Evolutionary conservation across 371 early-diverging fungal genomes (phyloP).

Genomic region (Mucor irregularis): DNA sequence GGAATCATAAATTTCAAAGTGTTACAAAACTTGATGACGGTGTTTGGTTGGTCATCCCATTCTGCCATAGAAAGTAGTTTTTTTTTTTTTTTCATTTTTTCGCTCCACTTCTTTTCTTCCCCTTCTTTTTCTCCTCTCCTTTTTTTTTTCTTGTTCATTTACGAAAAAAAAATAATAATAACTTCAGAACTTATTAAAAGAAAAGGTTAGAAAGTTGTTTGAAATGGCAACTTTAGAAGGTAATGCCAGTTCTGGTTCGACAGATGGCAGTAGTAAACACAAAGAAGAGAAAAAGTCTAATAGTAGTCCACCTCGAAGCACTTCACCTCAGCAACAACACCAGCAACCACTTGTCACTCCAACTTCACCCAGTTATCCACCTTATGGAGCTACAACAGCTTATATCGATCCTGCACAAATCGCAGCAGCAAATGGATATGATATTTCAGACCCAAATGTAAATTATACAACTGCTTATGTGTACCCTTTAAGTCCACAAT

Average conservation of each 20-base stretch:
- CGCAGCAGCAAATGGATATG: slow-evolving; percentile 18
- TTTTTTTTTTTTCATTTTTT: slow-evolving; percentile 10
- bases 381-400: slow-evolving; percentile 33
- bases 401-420: slow-evolving; percentile 27
- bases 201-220: not conserved
- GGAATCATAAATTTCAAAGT: slow-evolving; percentile 4
- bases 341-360: too few species aligned
- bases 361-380: slow-evolving; percentile 44
- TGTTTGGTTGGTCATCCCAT: slow-evolving; percentile 15
- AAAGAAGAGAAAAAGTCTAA: slow-evolving; percentile 2
- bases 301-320: slow-evolving; percentile 6
- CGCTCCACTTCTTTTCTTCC: slow-evolving; percentile 1
- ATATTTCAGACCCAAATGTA: slow-evolving; percentile 15
- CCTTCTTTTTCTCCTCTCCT: slow-evolving; percentile 11
- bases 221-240: slow-evolving; percentile 15
- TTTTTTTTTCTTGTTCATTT: slow-evolving; percentile 6
- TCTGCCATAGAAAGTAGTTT: not conserved
- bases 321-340: not conserved
- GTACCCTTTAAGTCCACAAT: slow-evolving; percentile 52
- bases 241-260: not conserved
- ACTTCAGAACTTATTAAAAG: not conserved
- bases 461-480: slow-evolving; percentile 28
- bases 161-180: not conserved
- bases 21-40: slow-evolving; percentile 21
- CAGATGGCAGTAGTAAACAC: slow-evolving; percentile 13